Base-by-base conservation (phyloP, 768 basidiomycete genomes). In the Strobilomyces dryophilus region DNA sequence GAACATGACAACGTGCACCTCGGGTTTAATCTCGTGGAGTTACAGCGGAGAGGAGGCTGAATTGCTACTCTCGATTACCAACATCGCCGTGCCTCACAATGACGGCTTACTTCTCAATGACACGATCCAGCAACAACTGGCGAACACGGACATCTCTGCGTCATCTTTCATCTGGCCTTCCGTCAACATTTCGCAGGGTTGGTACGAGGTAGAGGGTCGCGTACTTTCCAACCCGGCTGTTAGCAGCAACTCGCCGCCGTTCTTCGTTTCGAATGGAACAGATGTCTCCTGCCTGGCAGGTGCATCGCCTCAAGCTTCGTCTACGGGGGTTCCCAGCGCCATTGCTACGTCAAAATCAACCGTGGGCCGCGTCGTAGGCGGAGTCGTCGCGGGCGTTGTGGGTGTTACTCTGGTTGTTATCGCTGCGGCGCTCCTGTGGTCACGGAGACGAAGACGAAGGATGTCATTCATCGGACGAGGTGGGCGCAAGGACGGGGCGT, bases 331-430 rank as follows among this genome's bases (percentile, higher is more conserved):
- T 15, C 14, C 55, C n/a, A 14, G 51, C 15, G 17, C 45, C 26
- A 52, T 44, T 5, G 52, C 66, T 6, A 45, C 64, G 8, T 63
- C 71, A 15, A 54, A 61, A 5, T 61, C 66, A 8, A 76, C 76
- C 36, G 65, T 68, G 1, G 77, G 74, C 0, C 71, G 73, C 8
- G 78, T 86, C 26, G 76, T 74, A 6, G 85, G 83, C 2, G 76
- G 77, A 24, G 74, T 79, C 18, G 56, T 84, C 4, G 83, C 79
- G 5, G 79, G 73, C 2, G 18, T 71, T 2, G 60, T 74, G 3
- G 75, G 66, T 14, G 49, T 81, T 31, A 57, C 56, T 5, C 55
- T 76, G 20, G 59, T 71, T 15, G 61, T 69, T 8, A 47, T 74
- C 24, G 57, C 44, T 50, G 69, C 72, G 54, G 52, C 73, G 34